Base-by-base conservation (phyloP, 1,284 basidiomycete genomes). In the Coriolopsis trogii region DNA sequence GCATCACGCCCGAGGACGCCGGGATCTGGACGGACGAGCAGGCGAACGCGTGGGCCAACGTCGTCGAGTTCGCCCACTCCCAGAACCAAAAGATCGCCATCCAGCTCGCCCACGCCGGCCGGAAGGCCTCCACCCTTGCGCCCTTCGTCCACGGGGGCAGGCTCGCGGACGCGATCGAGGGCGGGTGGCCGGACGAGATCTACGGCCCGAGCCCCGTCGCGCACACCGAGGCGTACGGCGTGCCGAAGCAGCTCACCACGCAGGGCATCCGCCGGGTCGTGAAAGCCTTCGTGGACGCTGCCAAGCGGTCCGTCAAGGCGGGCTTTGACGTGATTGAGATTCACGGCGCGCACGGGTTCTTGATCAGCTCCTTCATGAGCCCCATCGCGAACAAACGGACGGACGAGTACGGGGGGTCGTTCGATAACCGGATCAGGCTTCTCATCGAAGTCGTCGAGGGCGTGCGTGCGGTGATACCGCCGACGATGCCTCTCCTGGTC, bases 1-100 rank as follows among this genome's bases (percentile, higher is more conserved):
- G 92, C 33, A 87, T 89, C 59, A 79, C 84, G 1, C 85, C 86
- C 0, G 78, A 89, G 61, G 84, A 87, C 60, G 70, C 73, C 62
- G 89, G 90, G 0, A 72, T 93, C 46, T 94, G 90, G 88, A 70
- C 71, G 10, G 88, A 91, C 67, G 74, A 73, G 6, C 89, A 92
- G 40, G 81, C 87, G 29, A 76, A 74, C 18, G 80, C 84, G 0
- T 74, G 87, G 58, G 80, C 81, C 57, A 75, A 79, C n/a, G 78
- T 92, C 46, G 84, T 89, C 51, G 76, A 85, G 39, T 87, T 85
- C 58, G 76, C 80, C 34, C 87, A 90, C 67, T 71, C 78, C 25
- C 80, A 89, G 63, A 77, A 80, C 48, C 72, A 80, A 37, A 80
- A 79, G 58, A 81, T 90, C 23, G 90, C 84, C 4, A 77, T 93